These are phyloP conservation scores for Curvularia verruculosa DNA, from an alignment of 2,329 filamentous ascomycete species.

Conservation along the genomic window DNA sequence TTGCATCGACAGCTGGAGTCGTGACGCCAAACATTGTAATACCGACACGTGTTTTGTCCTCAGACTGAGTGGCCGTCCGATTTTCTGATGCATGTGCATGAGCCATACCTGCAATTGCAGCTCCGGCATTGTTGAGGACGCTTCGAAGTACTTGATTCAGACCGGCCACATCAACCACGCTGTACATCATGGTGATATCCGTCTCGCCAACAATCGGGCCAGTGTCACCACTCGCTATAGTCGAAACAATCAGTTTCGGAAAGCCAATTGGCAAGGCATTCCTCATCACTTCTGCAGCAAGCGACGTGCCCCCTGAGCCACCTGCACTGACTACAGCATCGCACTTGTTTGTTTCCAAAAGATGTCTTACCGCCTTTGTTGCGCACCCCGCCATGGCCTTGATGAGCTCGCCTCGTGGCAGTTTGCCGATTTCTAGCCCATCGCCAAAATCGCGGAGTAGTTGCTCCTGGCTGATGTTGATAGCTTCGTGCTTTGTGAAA, in stretches of 20 bases:
- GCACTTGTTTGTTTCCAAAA: constrained; percentile 41
- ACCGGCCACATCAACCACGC: constrained; percentile 73
- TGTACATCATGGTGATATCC: constrained; percentile 74
- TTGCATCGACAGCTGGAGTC: constrained; percentile 66
- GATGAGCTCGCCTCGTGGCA: constrained; percentile 63
- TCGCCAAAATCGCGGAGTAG: constrained; percentile 48
- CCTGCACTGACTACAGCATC: constrained; percentile 65
- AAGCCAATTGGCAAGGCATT: constrained; percentile 67
- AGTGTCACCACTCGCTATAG: constrained; percentile 71
- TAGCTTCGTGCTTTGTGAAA: constrained; percentile 51
- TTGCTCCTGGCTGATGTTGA: constrained; percentile 54
- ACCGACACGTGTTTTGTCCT: constrained; percentile 61
- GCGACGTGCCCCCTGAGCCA: constrained; percentile 67
- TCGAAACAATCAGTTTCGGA: constrained; percentile 73
- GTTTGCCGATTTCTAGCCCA: constrained; percentile 40
- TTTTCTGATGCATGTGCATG: constrained; percentile 47
- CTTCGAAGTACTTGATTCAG: constrained; percentile 64
- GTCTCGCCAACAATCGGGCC: constrained; percentile 69
- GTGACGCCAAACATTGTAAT: constrained; percentile 80
- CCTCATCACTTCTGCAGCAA: constrained; percentile 67
- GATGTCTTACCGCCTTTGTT: constrained; percentile 49
- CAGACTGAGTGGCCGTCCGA: background rate
- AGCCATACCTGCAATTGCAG: constrained; percentile 66
- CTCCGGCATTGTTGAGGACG: constrained; percentile 68
- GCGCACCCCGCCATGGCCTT: constrained; percentile 61